Conservation (phyloP, 257 asterid genomes). For the Salvia splendens region DNA sequence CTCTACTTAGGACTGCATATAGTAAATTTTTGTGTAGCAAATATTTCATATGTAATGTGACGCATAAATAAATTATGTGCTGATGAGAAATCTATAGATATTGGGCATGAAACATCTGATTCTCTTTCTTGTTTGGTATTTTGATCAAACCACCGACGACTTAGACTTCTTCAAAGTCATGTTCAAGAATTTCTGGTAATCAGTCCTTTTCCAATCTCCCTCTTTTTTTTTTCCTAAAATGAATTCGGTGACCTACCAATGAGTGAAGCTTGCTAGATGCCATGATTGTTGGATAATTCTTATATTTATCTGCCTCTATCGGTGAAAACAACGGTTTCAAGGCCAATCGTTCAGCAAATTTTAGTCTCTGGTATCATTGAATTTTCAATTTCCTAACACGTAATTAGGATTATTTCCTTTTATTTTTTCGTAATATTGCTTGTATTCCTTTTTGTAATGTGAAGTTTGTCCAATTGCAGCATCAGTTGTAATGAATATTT, state of each 20-base stretch:
- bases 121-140: slow-evolving; percentile 29
- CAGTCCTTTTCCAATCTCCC: neutral
- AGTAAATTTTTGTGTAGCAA: no score
- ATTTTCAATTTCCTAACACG: slow-evolving; percentile 14
- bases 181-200: slow-evolving; percentile 58
- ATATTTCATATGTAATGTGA: no score
- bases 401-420: neutral
- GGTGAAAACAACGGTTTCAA: slow-evolving; percentile 12
- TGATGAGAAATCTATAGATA: no score
- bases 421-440: neutral
- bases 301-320: slow-evolving; percentile 7
- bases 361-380: slow-evolving; percentile 21
- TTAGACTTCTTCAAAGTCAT: slow-evolving; percentile 38
- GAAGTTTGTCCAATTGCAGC: neutral
- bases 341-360: slow-evolving; percentile 27
- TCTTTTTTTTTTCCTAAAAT: neutral
- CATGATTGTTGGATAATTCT: slow-evolving; percentile 26
- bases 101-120: slow-evolving; percentile 22
- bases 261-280: slow-evolving; percentile 8
- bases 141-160: slow-evolving; percentile 38
- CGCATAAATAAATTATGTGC: no score
- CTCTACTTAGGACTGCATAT: no score
- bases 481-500: neutral
- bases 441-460: neutral
- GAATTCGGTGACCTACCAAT: slow-evolving; percentile 13